phyloP scores from a whole-genome alignment of 768 basidiomycete species.

The Hygrocybe punicea region DNA sequence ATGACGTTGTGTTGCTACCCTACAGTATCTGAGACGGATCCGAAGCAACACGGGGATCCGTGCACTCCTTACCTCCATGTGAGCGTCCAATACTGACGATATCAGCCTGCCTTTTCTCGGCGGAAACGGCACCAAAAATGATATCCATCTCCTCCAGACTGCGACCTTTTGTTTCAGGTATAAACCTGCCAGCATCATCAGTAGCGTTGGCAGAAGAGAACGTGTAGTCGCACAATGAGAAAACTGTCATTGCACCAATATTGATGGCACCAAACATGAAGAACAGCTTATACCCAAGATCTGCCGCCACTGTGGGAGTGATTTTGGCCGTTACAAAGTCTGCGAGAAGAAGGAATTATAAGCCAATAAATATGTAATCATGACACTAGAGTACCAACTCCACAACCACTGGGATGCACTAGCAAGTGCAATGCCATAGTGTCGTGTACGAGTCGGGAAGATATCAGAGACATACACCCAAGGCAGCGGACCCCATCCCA shows the following conservation, averaged over 20 bases:
- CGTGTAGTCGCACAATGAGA: slow-evolving; percentile 52
- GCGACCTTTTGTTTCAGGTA: slow-evolving; percentile 62
- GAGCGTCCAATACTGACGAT: slow-evolving; percentile 27
- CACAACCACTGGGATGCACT: slow-evolving; percentile 81
- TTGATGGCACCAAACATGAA: slow-evolving; percentile 75
- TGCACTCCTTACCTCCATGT: too few species aligned
- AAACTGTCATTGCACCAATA: slow-evolving; percentile 63
- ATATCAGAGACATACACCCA: slow-evolving; percentile 77
- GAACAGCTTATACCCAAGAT: slow-evolving; percentile 71
- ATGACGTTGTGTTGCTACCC: too few species aligned
- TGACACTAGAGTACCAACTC: slow-evolving; percentile 45
- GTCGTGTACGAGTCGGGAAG: slow-evolving; percentile 52
- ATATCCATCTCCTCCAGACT: slow-evolving; percentile 54
- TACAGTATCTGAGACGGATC: too few species aligned
- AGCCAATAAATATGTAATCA: too few species aligned
- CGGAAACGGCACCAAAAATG: slow-evolving; percentile 54
- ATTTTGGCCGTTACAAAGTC: too few species aligned
- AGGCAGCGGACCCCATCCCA: slow-evolving; percentile 61
- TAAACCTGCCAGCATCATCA: slow-evolving; percentile 34
- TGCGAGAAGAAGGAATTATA: too few species aligned
- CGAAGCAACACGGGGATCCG: too few species aligned
- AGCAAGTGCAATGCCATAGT: slow-evolving; percentile 72
- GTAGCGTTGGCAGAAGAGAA: slow-evolving; percentile 1
- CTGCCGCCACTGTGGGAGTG: neutral
- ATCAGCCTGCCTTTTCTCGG: slow-evolving; percentile 50